Evolutionary conservation across 176 grass and related monocot species (phyloP).

Genomic region (Oryza australiensis): DNA sequence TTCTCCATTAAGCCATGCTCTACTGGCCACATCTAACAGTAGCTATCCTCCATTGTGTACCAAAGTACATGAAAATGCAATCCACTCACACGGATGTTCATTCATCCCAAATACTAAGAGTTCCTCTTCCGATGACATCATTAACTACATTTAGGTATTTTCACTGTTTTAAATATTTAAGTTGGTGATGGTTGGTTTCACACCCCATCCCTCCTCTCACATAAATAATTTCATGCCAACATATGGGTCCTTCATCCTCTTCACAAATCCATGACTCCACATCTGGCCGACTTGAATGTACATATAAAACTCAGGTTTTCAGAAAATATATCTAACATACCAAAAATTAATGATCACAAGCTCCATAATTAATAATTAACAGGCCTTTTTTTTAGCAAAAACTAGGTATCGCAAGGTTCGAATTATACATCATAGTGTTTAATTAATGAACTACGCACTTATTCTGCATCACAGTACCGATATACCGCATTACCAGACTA

Average conservation of each 20-base stretch:
- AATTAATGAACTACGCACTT: no score
- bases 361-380: neutral
- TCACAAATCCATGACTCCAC: neutral
- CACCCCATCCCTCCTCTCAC: neutral
- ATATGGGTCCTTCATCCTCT: neutral
- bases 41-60: no score
- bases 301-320: neutral
- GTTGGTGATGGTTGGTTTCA: neutral
- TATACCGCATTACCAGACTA: no score
- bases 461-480: no score
- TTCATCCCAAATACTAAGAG: neutral
- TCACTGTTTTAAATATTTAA: neutral
- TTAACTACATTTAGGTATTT: neutral
- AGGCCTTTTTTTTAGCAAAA: neutral
- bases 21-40: no score
- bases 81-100: conserved; percentile 1
- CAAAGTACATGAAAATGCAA: neutral
- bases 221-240: neutral
- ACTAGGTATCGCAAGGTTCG: neutral
- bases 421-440: neutral
- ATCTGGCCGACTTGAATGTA: neutral
- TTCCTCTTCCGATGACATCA: neutral
- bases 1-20: no score
- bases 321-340: neutral
- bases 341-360: neutral